Conservation (phyloP, 2,329 filamentous ascomycete species). For the Ceratocystis colombiana region DNA sequence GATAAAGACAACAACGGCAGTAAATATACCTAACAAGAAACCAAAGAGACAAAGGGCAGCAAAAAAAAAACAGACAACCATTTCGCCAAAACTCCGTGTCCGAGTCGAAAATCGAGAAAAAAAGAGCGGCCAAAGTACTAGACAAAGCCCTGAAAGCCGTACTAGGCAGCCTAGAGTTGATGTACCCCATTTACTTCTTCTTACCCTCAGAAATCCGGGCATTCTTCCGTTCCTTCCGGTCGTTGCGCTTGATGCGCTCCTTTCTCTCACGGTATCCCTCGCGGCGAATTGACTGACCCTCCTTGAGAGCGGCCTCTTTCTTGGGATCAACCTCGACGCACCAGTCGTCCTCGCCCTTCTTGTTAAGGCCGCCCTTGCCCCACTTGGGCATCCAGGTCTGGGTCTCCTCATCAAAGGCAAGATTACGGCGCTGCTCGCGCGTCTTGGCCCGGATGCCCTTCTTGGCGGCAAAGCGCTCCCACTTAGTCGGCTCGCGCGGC, state of each 20-base stretch:
- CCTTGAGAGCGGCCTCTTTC: conserved; percentile 53
- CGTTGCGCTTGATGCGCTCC: conserved; percentile 62
- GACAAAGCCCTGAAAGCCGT: not conserved
- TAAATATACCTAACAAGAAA: not conserved
- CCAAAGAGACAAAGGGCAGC: conserved; percentile 4
- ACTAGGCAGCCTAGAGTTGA: not conserved
- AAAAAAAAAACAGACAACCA: conserved; percentile 5
- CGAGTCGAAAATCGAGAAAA: conserved; percentile 17
- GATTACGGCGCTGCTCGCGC: conserved; percentile 61
- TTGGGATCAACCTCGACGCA: conserved; percentile 82
- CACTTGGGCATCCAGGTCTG: conserved; percentile 90
- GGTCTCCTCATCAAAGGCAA: conserved; percentile 72
- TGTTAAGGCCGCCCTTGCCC: conserved; percentile 88
- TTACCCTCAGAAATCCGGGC: conserved; percentile 38
- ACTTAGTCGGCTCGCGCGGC: conserved; percentile 76
- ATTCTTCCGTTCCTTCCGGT: conserved; percentile 60
- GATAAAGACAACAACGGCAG: not conserved
- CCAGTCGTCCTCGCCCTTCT: conserved; percentile 74
- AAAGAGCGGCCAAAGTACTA: not conserved
- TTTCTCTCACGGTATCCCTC: conserved; percentile 54
- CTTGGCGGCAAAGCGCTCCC: conserved; percentile 92
- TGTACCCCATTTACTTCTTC: conserved; percentile 24
- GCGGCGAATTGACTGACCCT: conserved; percentile 51
- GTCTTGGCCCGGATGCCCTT: conserved; percentile 91
- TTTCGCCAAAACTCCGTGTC: conserved; percentile 19